These are phyloP conservation scores for Wickerhamiella kurtzmanii DNA, from an alignment of 805 yeast genomes.

Conservation along the genomic window DNA sequence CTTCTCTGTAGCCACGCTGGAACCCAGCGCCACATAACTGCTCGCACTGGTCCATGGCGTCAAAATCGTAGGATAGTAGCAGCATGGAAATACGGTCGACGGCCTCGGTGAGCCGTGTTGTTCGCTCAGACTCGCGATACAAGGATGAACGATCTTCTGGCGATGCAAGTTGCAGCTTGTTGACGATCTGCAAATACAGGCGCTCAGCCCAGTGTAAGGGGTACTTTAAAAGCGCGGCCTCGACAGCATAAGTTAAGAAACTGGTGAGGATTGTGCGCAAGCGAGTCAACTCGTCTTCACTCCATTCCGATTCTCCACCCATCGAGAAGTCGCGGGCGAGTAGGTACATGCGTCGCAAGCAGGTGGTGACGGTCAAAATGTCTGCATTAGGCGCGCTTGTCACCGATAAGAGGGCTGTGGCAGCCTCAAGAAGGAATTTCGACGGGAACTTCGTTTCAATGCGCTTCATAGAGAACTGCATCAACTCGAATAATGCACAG, in stretches of 20 bases:
- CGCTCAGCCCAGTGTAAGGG: constrained; percentile 24
- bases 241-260: constrained; percentile 42
- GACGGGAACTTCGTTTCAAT: constrained; percentile 67
- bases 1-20: background rate
- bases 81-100: constrained; percentile 35
- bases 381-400: constrained; percentile 31
- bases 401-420: constrained; percentile 43
- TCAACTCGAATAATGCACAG: constrained; percentile 53
- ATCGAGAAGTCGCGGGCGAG: constrained; percentile 40
- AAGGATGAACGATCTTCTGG: constrained; percentile 19
- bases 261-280: constrained; percentile 56
- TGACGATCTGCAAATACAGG: constrained; percentile 24
- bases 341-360: constrained; percentile 48
- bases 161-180: constrained; percentile 20
- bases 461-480: constrained; percentile 42
- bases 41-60: constrained; percentile 25
- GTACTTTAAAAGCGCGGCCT: constrained; percentile 26
- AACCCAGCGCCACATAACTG: constrained; percentile 4
- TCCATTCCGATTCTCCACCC: constrained; percentile 20
- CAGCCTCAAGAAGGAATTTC: constrained; percentile 57
- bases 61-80: constrained; percentile 53
- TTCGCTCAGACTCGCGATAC: constrained; percentile 20
- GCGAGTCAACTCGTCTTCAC: constrained; percentile 30
- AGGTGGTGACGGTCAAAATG: constrained; percentile 28
- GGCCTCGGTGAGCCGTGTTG: constrained; percentile 24